Evolutionary conservation across 2,329 filamentous ascomycete species (phyloP).

Genomic region (Magnaporthales sp.): DNA sequence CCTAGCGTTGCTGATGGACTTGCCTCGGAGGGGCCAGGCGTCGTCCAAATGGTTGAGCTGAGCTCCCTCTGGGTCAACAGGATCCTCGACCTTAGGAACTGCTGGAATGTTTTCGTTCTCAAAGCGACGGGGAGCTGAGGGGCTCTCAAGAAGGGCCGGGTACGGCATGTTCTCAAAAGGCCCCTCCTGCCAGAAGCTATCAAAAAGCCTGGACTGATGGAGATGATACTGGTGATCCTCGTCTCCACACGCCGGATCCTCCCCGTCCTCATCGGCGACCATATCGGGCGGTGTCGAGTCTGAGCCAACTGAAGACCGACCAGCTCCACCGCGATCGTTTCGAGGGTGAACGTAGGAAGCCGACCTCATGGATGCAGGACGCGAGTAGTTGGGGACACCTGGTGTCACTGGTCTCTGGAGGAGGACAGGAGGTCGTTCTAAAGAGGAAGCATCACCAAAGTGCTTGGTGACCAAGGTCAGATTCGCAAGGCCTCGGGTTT

Average conservation of each 20-base stretch:
- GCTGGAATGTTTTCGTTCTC: background rate
- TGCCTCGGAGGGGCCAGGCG: conserved; percentile 2
- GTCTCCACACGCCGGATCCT: background rate
- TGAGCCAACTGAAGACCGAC: conserved; percentile 4
- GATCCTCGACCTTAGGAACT: background rate
- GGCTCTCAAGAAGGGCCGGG: conserved; percentile 4
- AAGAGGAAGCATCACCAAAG: background rate
- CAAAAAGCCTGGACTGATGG: conserved; percentile 2
- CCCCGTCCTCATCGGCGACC: conserved; percentile 4
- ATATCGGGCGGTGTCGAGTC: conserved; percentile 2
- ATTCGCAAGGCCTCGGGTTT: conserved; percentile 4
- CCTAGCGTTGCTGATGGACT: background rate
- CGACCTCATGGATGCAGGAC: background rate
- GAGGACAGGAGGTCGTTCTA: background rate
- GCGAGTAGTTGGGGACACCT: conserved; percentile 4
- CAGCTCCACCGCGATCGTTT: background rate
- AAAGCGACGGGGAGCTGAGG: background rate
- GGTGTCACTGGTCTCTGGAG: background rate
- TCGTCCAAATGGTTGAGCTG: background rate
- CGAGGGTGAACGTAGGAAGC: background rate
- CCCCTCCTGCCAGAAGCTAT: conserved; percentile 4
- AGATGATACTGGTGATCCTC: conserved; percentile 5
- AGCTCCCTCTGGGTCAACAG: background rate
- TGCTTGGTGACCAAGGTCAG: conserved; percentile 5
- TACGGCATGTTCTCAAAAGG: conserved; percentile 2